A percentile compares a stretch with the other conserved stretches of the same genome.
Evolutionary conservation across 2,329 filamentous ascomycete genomes (phyloP).

Genomic region (Sclerotinia minor): DNA sequence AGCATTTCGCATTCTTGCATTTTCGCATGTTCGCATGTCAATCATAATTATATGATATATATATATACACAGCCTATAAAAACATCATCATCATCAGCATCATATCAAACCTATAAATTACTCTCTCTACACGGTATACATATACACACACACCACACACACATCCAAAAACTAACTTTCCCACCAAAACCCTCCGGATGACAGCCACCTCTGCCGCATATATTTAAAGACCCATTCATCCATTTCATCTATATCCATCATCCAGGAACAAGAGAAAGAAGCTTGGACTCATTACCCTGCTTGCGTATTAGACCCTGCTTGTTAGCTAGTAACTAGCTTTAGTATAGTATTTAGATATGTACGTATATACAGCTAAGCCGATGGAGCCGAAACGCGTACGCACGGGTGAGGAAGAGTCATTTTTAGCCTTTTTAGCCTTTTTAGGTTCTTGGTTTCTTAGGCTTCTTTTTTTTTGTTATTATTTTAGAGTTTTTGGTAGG

Average conservation of each 20-base stretch:
- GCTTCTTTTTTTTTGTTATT: not conserved
- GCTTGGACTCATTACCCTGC: not conserved
- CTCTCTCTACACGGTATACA: no score
- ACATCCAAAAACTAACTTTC: no score
- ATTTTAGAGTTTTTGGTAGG: no score
- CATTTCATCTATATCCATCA: not conserved
- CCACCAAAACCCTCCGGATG: no score
- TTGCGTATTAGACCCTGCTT: no score
- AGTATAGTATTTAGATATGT: not conserved
- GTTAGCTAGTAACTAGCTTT: no score
- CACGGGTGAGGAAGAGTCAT: not conserved
- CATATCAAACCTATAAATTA: no score
- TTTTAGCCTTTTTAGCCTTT: not conserved
- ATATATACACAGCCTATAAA: no score
- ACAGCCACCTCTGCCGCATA: not conserved
- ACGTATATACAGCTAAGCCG: not conserved
- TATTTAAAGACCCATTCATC: not conserved
- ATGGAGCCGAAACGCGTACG: not conserved
- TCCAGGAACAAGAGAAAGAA: conserved; percentile 16
- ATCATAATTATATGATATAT: no score
- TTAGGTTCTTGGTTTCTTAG: not conserved
- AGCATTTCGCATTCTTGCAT: not conserved
- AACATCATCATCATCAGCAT: no score
- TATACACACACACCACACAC: no score
- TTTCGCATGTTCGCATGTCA: no score